Base-by-base conservation (phyloP, 371 early-diverging fungal genomes). In the Cokeromyces recurvatus region DNA sequence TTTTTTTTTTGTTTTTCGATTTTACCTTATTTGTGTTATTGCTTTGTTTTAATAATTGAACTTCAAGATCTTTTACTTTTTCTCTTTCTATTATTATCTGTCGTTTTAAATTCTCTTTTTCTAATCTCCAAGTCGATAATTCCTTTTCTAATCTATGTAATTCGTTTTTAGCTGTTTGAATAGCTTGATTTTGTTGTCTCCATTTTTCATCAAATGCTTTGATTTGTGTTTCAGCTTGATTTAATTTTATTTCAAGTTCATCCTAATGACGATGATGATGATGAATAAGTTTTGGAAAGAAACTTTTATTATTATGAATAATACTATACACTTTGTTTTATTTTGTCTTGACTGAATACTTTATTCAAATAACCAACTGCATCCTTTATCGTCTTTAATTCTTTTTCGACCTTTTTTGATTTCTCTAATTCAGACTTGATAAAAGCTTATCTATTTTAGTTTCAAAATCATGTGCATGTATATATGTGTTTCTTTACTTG, bases 371-470 rank as follows among this genome's bases (percentile, higher is more conserved):
- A 61, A 1, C 19, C 17, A 4, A 68, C 42, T 19, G 58, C 44
- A 14, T 60, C 57, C 34, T 60, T 65, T 37, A 61, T 59, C 14
- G 52, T 36, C 24, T 42, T 48, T 19, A 71, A 37, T 29, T 71
- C 68, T 9, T 52, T 49, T 43, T 68, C 68, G 3, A 71, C 55
- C 22, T 52, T 38, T 49, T 60, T 63, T 29, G 72, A 68, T 52
- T 62, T 46, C 20, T 63, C 61, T 22, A 71, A 31, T 39, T 71
- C 72, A 14, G 37, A 36, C 66, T 64, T n/a, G n/a, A 37, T 21
- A 22, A 16, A 34, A 14, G 15, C 12, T 42, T 8, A 7, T 29
- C 29, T 27, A 27, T 27, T 27, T 27, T 27, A 27, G 29, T 7
- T 27, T 11, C 29, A 5, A 27, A n/a, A n/a, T n/a, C 29, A 27